Conservation (phyloP, 2,329 filamentous ascomycete species). For the Cercospora beticola region DNA sequence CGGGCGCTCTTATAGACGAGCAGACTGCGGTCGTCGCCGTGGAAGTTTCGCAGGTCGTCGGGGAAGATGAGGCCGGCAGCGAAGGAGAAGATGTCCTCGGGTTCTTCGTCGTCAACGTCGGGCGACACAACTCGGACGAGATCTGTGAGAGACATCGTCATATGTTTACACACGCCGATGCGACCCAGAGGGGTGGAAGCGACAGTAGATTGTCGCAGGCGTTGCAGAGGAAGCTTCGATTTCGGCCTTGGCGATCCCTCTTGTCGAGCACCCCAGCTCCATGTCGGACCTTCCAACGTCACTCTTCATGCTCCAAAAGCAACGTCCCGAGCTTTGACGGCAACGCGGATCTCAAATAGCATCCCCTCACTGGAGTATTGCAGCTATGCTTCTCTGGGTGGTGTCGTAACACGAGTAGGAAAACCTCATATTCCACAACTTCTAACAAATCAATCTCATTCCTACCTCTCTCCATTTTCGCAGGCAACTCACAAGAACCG, state of each 20-base stretch:
- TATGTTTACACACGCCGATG: not conserved
- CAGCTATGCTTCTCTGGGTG: not conserved
- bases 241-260: not conserved
- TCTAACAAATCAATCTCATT: not conserved
- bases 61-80: slow-evolving; percentile 65
- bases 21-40: slow-evolving; percentile 61
- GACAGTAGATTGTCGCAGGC: not conserved
- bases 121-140: slow-evolving; percentile 31
- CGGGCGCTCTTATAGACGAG: slow-evolving; percentile 55
- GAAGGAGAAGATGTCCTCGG: slow-evolving; percentile 52
- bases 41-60: slow-evolving; percentile 65
- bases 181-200: not conserved
- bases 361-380: not conserved
- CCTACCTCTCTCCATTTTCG: not conserved
- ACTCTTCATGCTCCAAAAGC: not conserved
- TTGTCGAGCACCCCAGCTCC: not conserved
- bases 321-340: slow-evolving; percentile 16
- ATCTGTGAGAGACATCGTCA: slow-evolving; percentile 30
- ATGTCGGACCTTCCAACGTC: not conserved
- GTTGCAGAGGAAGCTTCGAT: not conserved
- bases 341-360: slow-evolving; percentile 11
- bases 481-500: not conserved
- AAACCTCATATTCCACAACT: not conserved
- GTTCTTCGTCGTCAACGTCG: slow-evolving; percentile 18
- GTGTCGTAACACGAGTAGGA: not conserved